A percentile compares a stretch with the other conserved stretches of the same genome.
These are phyloP conservation scores for Trichoderma orchidacearum DNA, from an alignment of 495 filamentous ascomycete species.

Conservation along the genomic window DNA sequence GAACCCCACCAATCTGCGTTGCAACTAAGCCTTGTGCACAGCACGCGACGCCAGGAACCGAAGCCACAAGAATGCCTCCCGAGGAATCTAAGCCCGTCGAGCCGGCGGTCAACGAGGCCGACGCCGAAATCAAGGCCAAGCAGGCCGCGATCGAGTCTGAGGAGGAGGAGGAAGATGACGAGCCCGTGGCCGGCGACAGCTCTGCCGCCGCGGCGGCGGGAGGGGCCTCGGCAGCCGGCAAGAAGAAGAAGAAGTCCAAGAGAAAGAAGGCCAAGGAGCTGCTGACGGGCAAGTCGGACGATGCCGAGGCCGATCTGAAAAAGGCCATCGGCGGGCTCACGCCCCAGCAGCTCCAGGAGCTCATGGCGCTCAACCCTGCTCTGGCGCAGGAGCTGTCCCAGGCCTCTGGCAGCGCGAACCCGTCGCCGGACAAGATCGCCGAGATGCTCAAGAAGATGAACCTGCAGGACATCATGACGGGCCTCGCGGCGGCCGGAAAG, in stretches of 20 bases:
- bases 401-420: conserved; percentile 16
- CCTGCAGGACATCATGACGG: conserved; percentile 70
- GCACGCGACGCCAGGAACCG: neutral
- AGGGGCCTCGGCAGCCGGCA: conserved; percentile 9
- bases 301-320: conserved; percentile 20
- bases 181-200: conserved; percentile 6
- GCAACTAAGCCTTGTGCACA: neutral
- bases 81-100: conserved; percentile 36
- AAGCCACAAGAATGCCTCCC: conserved; percentile 22
- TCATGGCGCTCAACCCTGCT: conserved; percentile 48
- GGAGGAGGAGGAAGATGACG: conserved; percentile 22
- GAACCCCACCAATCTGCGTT: neutral
- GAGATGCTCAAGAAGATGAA: conserved; percentile 60
- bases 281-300: conserved; percentile 7
- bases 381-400: conserved; percentile 38
- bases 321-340: conserved; percentile 32
- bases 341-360: conserved; percentile 32
- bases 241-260: conserved; percentile 33
- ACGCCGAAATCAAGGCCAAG: conserved; percentile 11
- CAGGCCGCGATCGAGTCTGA: conserved; percentile 20
- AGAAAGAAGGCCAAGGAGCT: conserved; percentile 37
- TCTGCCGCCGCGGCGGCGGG: conserved; percentile 7
- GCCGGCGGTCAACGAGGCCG: conserved; percentile 11
- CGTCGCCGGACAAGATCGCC: conserved; percentile 10
- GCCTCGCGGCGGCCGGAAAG: conserved; percentile 60